These are phyloP conservation scores for Podospora didyma DNA, from an alignment of 495 filamentous ascomycete genomes.

Conservation along the genomic window DNA sequence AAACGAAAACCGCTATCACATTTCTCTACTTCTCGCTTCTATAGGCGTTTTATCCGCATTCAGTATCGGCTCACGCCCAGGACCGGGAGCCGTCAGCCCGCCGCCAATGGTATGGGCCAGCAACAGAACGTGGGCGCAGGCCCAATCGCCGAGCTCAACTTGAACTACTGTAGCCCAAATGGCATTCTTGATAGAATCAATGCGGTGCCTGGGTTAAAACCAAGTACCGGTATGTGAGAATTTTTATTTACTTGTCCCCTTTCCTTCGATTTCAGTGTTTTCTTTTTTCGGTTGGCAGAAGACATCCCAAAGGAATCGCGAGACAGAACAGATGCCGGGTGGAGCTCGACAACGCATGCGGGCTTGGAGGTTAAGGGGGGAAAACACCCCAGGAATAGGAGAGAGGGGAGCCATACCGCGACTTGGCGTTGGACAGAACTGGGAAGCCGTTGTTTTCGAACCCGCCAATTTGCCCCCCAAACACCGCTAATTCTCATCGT, in stretches of 20 bases:
- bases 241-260: slow-evolving; percentile 11
- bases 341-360: too few species aligned
- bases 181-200: slow-evolving; percentile 44
- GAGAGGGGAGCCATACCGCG: background rate
- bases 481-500: too few species aligned
- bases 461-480: too few species aligned
- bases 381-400: too few species aligned
- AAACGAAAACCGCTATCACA: slow-evolving; percentile 1
- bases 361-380: too few species aligned
- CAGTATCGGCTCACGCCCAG: slow-evolving; percentile 13
- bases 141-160: slow-evolving; percentile 40
- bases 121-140: slow-evolving; percentile 27
- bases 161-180: slow-evolving; percentile 38
- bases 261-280: background rate
- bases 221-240: slow-evolving; percentile 45
- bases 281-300: background rate
- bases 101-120: slow-evolving; percentile 30
- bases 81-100: slow-evolving; percentile 5
- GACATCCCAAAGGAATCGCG: too few species aligned
- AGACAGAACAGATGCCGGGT: too few species aligned
- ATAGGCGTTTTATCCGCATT: too few species aligned
- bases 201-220: slow-evolving; percentile 45
- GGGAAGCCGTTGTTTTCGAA: too few species aligned
- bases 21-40: slow-evolving; percentile 1
- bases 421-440: background rate